These are phyloP conservation scores for Monosporascus sp. DNA, from an alignment of 2,329 filamentous ascomycete genomes.

Conservation along the genomic window DNA sequence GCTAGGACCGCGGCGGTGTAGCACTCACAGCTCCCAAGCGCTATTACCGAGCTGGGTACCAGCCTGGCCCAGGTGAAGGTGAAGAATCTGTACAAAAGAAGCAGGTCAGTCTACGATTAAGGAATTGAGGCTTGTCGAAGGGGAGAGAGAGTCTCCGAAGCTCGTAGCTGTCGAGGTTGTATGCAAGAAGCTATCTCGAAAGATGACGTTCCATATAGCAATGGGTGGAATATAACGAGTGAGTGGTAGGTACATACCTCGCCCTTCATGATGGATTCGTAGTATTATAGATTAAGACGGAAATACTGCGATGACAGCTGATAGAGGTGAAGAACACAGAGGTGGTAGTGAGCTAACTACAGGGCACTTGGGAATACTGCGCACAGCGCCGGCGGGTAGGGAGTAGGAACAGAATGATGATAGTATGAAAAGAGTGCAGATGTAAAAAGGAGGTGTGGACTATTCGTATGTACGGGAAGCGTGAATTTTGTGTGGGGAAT, in stretches of 20 bases:
- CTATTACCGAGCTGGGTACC: constrained; percentile 70
- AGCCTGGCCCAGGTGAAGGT: constrained; percentile 62
- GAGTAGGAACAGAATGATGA: constrained; percentile 2
- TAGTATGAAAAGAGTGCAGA: constrained; percentile 8
- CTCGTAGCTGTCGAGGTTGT: neutral
- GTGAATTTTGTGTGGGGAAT: neutral
- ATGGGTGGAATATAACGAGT: constrained; percentile 3
- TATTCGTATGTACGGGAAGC: neutral
- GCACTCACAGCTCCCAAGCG: constrained; percentile 68
- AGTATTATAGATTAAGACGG: constrained; percentile 7
- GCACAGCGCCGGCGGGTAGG: constrained; percentile 20
- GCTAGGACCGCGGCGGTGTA: constrained; percentile 16
- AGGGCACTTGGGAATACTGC: constrained; percentile 4
- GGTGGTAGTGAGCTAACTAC: neutral
- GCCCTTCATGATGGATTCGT: constrained; percentile 46
- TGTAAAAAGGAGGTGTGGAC: constrained; percentile 22
- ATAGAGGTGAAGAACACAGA: constrained; percentile 2
- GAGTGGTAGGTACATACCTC: constrained; percentile 38
- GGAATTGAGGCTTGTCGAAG: neutral
- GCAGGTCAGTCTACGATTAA: constrained; percentile 4
- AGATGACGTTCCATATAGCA: constrained; percentile 2
- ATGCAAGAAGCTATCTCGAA: neutral
- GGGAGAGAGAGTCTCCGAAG: too few species aligned
- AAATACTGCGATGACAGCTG: constrained; percentile 9
- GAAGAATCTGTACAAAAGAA: constrained; percentile 45